These are phyloP conservation scores for Pachyrhizus erosus DNA, from an alignment of 306 rosid species.

Conservation along the genomic window DNA sequence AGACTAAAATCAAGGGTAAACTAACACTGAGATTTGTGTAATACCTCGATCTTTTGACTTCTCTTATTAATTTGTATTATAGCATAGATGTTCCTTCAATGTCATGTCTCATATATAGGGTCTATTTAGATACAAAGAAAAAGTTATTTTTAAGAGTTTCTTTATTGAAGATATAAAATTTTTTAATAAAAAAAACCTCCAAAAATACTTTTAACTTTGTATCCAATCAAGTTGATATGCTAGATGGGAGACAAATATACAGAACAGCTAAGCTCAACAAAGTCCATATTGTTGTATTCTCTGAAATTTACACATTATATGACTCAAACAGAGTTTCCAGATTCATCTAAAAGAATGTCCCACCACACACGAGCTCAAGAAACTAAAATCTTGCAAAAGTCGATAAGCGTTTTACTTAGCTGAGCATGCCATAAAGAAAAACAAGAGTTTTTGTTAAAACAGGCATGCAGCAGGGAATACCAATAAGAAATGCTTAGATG, in stretches of 20 bases:
- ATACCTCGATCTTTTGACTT: neutral
- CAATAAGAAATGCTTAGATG: constrained; percentile 27
- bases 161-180: too few species aligned
- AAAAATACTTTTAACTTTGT: too few species aligned
- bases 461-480: constrained; percentile 31
- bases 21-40: neutral
- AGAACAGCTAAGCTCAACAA: neutral
- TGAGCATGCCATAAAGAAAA: neutral
- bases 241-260: neutral
- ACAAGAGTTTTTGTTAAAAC: constrained; percentile 41
- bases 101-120: neutral
- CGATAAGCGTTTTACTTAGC: neutral
- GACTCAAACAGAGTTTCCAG: constrained; percentile 4
- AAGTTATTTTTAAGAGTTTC: too few species aligned
- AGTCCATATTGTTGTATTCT: neutral
- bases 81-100: neutral
- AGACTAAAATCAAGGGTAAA: neutral
- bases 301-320: neutral
- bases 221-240: too few species aligned
- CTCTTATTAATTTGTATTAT: neutral
- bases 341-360: constrained; percentile 26
- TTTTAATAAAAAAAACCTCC: too few species aligned
- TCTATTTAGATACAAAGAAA: too few species aligned
- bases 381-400: neutral
- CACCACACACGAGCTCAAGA: neutral